Percentiles rank a stretch among this genome's conserved stretches.
Evolutionary conservation across 768 basidiomycete genomes (phyloP).

Genomic region (Boletus coccyginus): DNA sequence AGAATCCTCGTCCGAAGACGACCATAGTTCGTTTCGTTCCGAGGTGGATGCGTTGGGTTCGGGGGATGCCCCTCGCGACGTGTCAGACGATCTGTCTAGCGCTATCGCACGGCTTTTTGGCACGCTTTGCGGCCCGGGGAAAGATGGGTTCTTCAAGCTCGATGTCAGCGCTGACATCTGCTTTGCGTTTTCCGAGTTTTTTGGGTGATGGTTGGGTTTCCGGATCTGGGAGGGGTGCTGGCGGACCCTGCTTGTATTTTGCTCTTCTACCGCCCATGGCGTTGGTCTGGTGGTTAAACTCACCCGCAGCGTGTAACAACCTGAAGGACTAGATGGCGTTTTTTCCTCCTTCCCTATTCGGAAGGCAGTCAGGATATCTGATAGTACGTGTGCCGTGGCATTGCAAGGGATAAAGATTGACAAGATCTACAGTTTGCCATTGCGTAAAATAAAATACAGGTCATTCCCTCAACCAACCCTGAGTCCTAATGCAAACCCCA

Average conservation of each 20-base stretch:
- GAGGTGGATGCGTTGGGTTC: conserved; percentile 20
- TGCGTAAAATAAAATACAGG: background rate
- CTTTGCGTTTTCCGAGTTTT: conserved; percentile 75
- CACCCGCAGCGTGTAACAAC: background rate
- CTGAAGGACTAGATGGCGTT: background rate
- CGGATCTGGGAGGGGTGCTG: conserved; percentile 50
- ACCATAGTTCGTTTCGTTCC: conserved; percentile 27
- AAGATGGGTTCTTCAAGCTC: conserved; percentile 28
- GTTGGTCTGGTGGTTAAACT: conserved; percentile 2
- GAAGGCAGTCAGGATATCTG: conserved; percentile 3
- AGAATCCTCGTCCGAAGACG: conserved; percentile 42
- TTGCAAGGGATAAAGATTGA: background rate
- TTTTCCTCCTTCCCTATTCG: conserved; percentile 28
- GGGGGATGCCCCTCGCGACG: conserved; percentile 47
- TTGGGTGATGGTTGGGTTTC: conserved; percentile 42
- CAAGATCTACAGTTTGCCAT: background rate
- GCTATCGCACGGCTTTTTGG: conserved; percentile 23
- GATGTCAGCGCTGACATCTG: conserved; percentile 37
- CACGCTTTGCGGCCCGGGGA: conserved; percentile 36
- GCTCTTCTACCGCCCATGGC: conserved; percentile 83
- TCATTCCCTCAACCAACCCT: conserved; percentile 59
- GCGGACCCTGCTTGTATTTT: conserved; percentile 79
- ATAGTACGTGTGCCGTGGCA: background rate
- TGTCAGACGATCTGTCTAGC: conserved; percentile 26
- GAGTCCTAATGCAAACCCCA: conserved; percentile 78